Evolutionary conservation across 352 stramenopile species (phyloP).

Genomic region (Phytophthora rubi): DNA sequence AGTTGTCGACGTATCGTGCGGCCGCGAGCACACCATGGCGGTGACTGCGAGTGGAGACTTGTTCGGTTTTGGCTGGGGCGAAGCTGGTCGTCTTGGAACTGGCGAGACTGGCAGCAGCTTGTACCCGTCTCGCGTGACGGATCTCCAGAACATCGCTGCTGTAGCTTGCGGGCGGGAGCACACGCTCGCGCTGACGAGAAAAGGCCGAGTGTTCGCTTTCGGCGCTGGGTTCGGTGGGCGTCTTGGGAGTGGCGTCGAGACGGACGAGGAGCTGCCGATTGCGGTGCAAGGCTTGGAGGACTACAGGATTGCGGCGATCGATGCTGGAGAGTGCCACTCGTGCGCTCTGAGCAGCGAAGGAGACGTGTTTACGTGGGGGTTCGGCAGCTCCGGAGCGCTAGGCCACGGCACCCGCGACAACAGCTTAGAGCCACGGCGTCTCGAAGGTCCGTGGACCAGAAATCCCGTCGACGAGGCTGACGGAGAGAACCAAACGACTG

Average conservation of each 20-base stretch:
- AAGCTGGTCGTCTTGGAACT: constrained; percentile 83
- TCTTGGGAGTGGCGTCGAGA: constrained; percentile 70
- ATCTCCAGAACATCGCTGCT: constrained; percentile 50
- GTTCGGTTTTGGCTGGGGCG: constrained; percentile 86
- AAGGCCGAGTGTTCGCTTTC: constrained; percentile 72
- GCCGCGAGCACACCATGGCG: constrained; percentile 88
- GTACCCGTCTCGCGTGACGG: constrained; percentile 59
- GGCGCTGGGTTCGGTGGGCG: constrained; percentile 81
- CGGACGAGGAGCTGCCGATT: constrained; percentile 64
- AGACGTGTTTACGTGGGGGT: constrained; percentile 87
- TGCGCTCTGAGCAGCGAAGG: constrained; percentile 64
- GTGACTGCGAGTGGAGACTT: constrained; percentile 70
- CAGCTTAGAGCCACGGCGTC: constrained; percentile 43
- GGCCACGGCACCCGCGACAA: constrained; percentile 73
- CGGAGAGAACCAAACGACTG: constrained; percentile 8
- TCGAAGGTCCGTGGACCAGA: constrained; percentile 45
- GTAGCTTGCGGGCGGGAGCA: constrained; percentile 88
- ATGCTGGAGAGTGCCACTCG: constrained; percentile 87
- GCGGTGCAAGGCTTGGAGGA: constrained; percentile 41
- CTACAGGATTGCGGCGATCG: constrained; percentile 52
- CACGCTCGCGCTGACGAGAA: constrained; percentile 62
- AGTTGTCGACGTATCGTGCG: constrained; percentile 67
- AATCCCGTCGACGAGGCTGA: constrained; percentile 15
- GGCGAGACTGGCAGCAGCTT: constrained; percentile 75
- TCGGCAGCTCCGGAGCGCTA: constrained; percentile 82